Base-by-base conservation (phyloP, 129 eudicot genomes). In the Ambrosia trifida region DNA sequence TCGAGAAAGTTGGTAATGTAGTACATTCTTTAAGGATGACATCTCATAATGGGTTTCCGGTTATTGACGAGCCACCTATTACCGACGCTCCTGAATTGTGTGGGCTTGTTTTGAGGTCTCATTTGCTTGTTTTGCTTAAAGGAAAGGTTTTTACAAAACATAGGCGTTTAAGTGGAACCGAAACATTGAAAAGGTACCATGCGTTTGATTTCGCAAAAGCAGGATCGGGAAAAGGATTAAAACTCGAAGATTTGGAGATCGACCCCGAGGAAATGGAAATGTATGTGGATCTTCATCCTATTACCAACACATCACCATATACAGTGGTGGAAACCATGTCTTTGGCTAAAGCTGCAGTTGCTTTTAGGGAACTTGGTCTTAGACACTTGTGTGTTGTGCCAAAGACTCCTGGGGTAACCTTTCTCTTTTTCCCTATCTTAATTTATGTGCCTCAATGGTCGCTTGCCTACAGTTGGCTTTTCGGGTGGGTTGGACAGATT, bases 221-320 rank as follows among this genome's bases (percentile, higher is more conserved):
- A 1, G 97, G 99, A 38, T 82, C 96, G 4, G 99, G 99, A 10
- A 95, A 95, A 74, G 99, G 99, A 66, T 81, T 88, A 40, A 84
- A 84, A 74, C 74, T 95, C 43, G 96, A 88, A 72, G 99, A 95
- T 76, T 64, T 95, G 83, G 83, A 82, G 2, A 62, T 95, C 14
- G 73, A 67, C 2, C 85, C 81, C 2, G 99, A 95, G 70, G 96
- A 95, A 50, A 80, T 95, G 99, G 97, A 88, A 75, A 85, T 90
- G 99, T 95, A 82, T 59, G 95, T 95, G 61, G 99, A 95, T 82
- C 86, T 95, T n/a, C 99, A 95, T 81, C 99, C 99, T 2, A 83
- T 95, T 19, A 88, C 94, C 2, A 95, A 95, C 81, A 78, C 97
- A 38, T 95, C 99, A n/a, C 99, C 99, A 1, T 86, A 95, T 76